phyloP scores from a whole-genome alignment of 2,329 filamentous ascomycete species.

The Phoma sp. region DNA sequence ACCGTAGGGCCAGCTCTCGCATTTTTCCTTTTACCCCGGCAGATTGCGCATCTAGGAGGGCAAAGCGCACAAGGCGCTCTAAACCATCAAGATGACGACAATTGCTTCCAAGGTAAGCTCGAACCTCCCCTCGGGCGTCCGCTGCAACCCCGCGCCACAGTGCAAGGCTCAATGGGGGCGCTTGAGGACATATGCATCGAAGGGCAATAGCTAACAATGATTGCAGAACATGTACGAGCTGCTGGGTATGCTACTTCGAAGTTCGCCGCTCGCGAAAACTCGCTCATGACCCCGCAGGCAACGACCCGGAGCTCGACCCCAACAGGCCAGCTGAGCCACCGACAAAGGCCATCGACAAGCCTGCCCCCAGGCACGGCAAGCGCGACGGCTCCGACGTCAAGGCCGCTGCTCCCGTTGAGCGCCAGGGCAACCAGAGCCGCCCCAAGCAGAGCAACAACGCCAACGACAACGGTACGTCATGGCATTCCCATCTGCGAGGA shows the following conservation, averaged over 20 bases:
- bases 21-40: conserved; percentile 36
- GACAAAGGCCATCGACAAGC: conserved; percentile 89
- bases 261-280: conserved; percentile 18
- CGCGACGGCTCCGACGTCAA: conserved; percentile 82
- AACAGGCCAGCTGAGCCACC: conserved; percentile 80
- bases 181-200: neutral
- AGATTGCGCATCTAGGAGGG: conserved; percentile 53
- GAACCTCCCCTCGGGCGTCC: conserved; percentile 19
- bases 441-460: conserved; percentile 65
- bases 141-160: conserved; percentile 15
- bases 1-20: conserved; percentile 50
- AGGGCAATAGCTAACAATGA: conserved; percentile 46
- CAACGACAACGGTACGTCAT: conserved; percentile 84
- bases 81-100: conserved; percentile 50
- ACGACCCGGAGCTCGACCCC: conserved; percentile 73
- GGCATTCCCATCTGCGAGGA: neutral
- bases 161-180: conserved; percentile 18
- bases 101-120: conserved; percentile 54
- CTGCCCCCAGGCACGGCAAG: conserved; percentile 78
- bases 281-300: conserved; percentile 59
- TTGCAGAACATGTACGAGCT: conserved; percentile 94
- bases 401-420: conserved; percentile 48
- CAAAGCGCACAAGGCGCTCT: conserved; percentile 56
- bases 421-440: conserved; percentile 37
- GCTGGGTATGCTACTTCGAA: conserved; percentile 75